A percentile compares a stretch with the other conserved stretches of the same genome.
These are phyloP conservation scores for Colletotrichum tofieldiae DNA, from an alignment of 2,329 filamentous ascomycete species.

Conservation along the genomic window DNA sequence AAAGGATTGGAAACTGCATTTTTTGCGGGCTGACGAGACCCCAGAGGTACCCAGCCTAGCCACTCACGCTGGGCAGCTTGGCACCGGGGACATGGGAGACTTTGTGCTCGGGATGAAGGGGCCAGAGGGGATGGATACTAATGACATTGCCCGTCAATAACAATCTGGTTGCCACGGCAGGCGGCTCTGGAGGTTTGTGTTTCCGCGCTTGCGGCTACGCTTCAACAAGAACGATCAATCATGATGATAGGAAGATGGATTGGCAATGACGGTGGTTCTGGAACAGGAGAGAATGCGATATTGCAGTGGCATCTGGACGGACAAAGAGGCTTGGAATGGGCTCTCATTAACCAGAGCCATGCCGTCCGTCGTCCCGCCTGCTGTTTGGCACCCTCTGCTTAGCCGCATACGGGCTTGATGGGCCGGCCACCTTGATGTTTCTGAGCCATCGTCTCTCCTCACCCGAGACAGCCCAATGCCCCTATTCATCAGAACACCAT, in stretches of 20 bases:
- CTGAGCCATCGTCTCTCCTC: not conserved
- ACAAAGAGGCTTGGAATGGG: constrained; percentile 34
- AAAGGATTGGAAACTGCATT: constrained; percentile 33
- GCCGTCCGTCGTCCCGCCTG: constrained; percentile 7
- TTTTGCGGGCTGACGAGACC: constrained; percentile 31
- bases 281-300: not conserved
- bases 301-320: not conserved
- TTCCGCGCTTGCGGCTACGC: not conserved
- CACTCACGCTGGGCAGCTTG: constrained; percentile 30
- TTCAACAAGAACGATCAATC: not conserved
- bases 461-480: not conserved
- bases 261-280: not conserved
- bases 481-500: constrained; percentile 9
- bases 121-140: not conserved
- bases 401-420: constrained; percentile 19
- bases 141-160: constrained; percentile 1
- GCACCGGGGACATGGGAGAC: constrained; percentile 34
- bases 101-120: constrained; percentile 27
- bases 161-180: constrained; percentile 5
- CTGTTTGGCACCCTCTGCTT: constrained; percentile 20
- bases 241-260: not conserved
- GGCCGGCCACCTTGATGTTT: constrained; percentile 23
- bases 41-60: constrained; percentile 9
- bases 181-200: not conserved
- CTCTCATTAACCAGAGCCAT: constrained; percentile 22